A percentile compares a stretch with the other conserved stretches of the same genome.
Evolutionary conservation across 1,284 basidiomycete species (phyloP).

Genomic region (Exobasidium rhododendri): DNA sequence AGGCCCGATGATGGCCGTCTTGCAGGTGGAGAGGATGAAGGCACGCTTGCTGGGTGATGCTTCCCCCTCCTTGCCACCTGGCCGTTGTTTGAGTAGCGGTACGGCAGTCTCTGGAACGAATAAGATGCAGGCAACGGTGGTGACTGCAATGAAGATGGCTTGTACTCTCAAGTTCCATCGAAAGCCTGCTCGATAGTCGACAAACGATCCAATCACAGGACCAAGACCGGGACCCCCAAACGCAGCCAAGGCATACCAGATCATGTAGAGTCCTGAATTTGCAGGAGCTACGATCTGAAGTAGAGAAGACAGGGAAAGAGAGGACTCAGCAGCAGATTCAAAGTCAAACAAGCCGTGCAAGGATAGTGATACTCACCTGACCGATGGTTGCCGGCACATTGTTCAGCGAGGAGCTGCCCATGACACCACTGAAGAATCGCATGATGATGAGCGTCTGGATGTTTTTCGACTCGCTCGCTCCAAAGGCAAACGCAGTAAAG

Average conservation of each 20-base stretch:
- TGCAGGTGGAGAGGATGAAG: not conserved
- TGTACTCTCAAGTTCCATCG: constrained; percentile 31
- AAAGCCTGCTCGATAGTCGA: constrained; percentile 28
- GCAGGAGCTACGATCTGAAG: not conserved
- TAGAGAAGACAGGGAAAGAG: not conserved
- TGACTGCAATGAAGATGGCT: constrained; percentile 29
- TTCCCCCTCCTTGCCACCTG: not conserved
- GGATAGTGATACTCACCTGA: constrained; percentile 28
- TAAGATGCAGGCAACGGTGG: constrained; percentile 22
- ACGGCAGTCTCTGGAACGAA: constrained; percentile 30
- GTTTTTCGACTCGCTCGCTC: constrained; percentile 39
- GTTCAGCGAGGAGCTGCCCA: constrained; percentile 30
- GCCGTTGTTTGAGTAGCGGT: not conserved
- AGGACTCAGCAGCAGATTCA: not conserved
- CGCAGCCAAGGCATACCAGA: constrained; percentile 27
- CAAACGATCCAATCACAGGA: constrained; percentile 24
- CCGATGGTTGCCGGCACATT: constrained; percentile 27
- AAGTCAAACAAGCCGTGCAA: constrained; percentile 11
- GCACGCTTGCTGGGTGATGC: not conserved
- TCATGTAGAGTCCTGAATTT: not conserved
- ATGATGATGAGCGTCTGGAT: constrained; percentile 46
- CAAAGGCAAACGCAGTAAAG: constrained; percentile 33
- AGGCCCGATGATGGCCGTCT: not conserved
- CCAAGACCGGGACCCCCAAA: constrained; percentile 26
- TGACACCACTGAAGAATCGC: constrained; percentile 44